These are phyloP conservation scores for Leccinum uliginosum DNA, from an alignment of 768 basidiomycete species.

Conservation along the genomic window DNA sequence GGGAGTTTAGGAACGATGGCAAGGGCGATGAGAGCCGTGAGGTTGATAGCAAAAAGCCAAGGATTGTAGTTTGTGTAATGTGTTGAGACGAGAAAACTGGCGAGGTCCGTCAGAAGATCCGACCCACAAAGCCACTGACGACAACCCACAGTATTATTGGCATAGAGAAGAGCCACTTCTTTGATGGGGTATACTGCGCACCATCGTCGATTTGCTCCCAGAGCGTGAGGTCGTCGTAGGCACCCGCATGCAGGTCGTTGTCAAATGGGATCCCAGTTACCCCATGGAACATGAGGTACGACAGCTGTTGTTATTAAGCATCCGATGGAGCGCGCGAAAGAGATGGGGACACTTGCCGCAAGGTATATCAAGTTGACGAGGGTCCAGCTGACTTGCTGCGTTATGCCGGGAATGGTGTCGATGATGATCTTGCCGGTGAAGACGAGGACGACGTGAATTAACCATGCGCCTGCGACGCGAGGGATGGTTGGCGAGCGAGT, in stretches of 20 bases:
- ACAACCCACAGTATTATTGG: conserved; percentile 81
- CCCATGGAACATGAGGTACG: conserved; percentile 98
- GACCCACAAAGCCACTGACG: not conserved
- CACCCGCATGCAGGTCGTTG: conserved; percentile 80
- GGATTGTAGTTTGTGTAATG: conserved; percentile 98
- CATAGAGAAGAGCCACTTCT: conserved; percentile 91
- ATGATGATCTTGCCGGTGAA: conserved; percentile 86
- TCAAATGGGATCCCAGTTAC: conserved; percentile 97
- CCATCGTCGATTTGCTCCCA: conserved; percentile 99
- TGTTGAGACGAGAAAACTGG: conserved; percentile 91
- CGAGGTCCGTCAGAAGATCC: not conserved
- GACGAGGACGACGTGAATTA: conserved; percentile 94
- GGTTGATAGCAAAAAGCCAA: conserved; percentile 88
- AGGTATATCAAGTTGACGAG: conserved; percentile 88
- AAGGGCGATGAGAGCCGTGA: conserved; percentile 68
- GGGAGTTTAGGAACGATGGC: conserved; percentile 96
- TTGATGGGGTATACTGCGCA: conserved; percentile 96
- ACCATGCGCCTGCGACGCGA: conserved; percentile 80
- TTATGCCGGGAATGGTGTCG: conserved; percentile 92
- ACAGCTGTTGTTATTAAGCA: conserved; percentile 49
- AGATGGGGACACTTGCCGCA: conserved; percentile 49
- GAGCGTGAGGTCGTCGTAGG: conserved; percentile 94
- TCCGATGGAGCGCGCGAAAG: not conserved
- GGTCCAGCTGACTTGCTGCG: conserved; percentile 93
- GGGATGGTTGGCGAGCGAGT: conserved; percentile 1